Percentiles rank a stretch among this genome's conserved stretches.
phyloP scores from a whole-genome alignment of 495 filamentous ascomycete species.

The Xylaria telfairii region DNA sequence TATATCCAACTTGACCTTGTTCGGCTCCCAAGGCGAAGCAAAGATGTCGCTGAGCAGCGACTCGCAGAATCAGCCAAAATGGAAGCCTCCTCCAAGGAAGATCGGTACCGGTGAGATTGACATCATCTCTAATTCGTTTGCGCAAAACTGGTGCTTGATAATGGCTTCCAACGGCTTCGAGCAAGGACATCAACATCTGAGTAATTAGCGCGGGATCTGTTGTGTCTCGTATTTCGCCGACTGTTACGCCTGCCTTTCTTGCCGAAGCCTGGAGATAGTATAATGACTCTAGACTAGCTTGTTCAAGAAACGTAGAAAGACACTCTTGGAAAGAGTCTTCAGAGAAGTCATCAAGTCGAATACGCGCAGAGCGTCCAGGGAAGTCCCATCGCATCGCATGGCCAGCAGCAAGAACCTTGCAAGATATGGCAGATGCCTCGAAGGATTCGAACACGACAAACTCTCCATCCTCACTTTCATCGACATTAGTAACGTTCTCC shows the following conservation, averaged over 20 bases:
- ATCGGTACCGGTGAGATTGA: constrained; percentile 51
- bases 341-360: constrained; percentile 50
- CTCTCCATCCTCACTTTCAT: constrained; percentile 28
- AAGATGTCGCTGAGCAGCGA: constrained; percentile 57
- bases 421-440: constrained; percentile 58
- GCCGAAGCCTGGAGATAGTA: constrained; percentile 57
- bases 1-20: constrained; percentile 61
- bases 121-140: constrained; percentile 67
- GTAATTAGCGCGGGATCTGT: constrained; percentile 58
- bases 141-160: constrained; percentile 43
- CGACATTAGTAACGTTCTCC: not conserved
- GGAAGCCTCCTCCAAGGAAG: constrained; percentile 64
- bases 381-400: constrained; percentile 49
- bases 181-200: constrained; percentile 60
- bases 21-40: constrained; percentile 50
- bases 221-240: constrained; percentile 62
- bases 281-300: constrained; percentile 62
- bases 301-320: constrained; percentile 62
- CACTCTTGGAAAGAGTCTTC: constrained; percentile 52
- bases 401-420: constrained; percentile 47
- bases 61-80: constrained; percentile 63
- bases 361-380: constrained; percentile 46
- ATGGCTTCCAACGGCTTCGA: constrained; percentile 58
- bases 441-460: constrained; percentile 58
- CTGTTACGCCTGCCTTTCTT: constrained; percentile 53